Base-by-base conservation (phyloP, 371 early-diverging fungal species). In the Lichtheimia ornata region DNA sequence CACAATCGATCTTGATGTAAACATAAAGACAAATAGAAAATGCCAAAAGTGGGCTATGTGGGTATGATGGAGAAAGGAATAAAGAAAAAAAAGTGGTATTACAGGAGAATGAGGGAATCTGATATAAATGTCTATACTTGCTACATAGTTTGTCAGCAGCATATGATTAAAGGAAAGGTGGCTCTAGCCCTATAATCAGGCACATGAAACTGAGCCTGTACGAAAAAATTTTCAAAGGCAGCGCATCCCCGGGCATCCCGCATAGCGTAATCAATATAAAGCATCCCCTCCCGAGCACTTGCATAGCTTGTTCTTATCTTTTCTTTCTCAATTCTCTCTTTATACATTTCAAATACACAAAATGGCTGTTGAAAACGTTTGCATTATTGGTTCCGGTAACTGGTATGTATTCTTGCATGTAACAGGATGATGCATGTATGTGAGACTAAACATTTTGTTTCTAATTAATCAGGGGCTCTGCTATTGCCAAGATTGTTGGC, bases 401-500 rank as follows among this genome's bases (percentile, higher is more conserved):
- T 97, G 96, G 95, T 92, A 88, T 65, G 72, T 44, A 18, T 28
- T 20, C 1, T 13, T 30, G 6, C 1, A 40, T 22, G 11, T 2
- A 22, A 22, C 22, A 14, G 1, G 11, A 35, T 17, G 15, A 50
- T 20, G 52, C 13, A 50, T 17, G 7, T 28, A 50, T 17, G 7
- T 28, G 28, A 5, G 5, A 17, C 4, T 18, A 5, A 20, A 20
- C 15, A 53, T 25, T 27, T 20, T 20, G 42, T 40, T 18, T 66
- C 56, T 18, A 13, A 18, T 53, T 41, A 5, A 56, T 27, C 71
- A 93, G 94, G 94, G 99, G 99, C 61, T 93, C 96, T 40, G 94
- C 95, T 15, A 92, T 97, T 58, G 94, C 97, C 53, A 94, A 94
- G 80, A 92, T 99, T 59, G 80, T 98, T 28, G 98, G 95, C 45